phyloP scores from a whole-genome alignment of 2,329 filamentous ascomycete species.

The Epichloe baconii region DNA sequence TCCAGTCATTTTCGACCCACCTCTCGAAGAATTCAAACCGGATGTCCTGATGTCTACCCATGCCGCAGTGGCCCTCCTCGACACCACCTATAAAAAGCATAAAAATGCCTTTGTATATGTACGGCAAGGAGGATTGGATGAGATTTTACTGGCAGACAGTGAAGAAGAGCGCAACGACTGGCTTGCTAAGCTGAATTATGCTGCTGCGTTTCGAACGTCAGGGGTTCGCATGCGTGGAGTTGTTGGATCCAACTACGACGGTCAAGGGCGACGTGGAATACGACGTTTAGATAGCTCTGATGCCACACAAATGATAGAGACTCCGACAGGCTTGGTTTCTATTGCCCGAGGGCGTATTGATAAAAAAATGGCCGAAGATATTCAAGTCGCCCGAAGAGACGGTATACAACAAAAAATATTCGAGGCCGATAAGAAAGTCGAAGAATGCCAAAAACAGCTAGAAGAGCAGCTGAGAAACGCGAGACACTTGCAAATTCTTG shows the following conservation, averaged over 20 bases:
- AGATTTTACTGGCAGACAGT: constrained; percentile 79
- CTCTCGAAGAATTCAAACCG: constrained; percentile 82
- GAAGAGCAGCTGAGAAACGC: constrained; percentile 79
- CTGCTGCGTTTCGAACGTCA: constrained; percentile 82
- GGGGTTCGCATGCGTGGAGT: constrained; percentile 85
- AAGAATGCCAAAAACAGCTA: constrained; percentile 59
- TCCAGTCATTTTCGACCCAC: constrained; percentile 81
- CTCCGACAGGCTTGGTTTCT: constrained; percentile 59
- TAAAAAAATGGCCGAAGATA: constrained; percentile 72
- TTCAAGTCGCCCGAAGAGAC: constrained; percentile 67
- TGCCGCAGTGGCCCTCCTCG: constrained; percentile 76
- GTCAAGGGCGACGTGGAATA: constrained; percentile 60
- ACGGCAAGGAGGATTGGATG: constrained; percentile 73
- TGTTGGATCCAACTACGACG: constrained; percentile 73
- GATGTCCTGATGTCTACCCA: constrained; percentile 90
- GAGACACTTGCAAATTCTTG: constrained; percentile 75
- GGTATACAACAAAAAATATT: constrained; percentile 74
- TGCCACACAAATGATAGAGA: constrained; percentile 47
- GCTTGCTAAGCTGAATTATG: constrained; percentile 92
- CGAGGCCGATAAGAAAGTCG: constrained; percentile 70
- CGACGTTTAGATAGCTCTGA: constrained; percentile 56
- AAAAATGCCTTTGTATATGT: constrained; percentile 92
- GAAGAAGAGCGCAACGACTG: constrained; percentile 93
- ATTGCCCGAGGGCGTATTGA: constrained; percentile 64
- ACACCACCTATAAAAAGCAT: constrained; percentile 82